These are phyloP conservation scores for Candida morakotiae DNA, from an alignment of 805 yeast species.

Conservation along the genomic window DNA sequence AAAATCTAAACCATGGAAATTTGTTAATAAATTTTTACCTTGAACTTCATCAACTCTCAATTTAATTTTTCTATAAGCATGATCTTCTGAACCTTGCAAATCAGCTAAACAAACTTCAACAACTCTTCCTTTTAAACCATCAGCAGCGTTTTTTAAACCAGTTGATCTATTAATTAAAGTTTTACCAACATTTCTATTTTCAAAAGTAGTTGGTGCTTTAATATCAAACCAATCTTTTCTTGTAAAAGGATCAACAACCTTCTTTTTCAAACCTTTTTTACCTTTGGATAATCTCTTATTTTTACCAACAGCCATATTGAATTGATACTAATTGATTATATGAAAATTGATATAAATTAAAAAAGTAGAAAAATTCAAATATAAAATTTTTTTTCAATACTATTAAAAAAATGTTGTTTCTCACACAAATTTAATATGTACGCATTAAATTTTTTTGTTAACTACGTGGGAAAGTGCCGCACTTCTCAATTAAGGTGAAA, in stretches of 20 bases:
- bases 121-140: conserved; percentile 97
- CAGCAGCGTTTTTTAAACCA: conserved; percentile 97
- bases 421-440: background rate
- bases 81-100: conserved; percentile 98
- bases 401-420: conserved; percentile 1
- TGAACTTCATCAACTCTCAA: conserved; percentile 98
- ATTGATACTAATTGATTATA: conserved; percentile 7
- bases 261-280: conserved; percentile 98
- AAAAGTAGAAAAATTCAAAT: background rate
- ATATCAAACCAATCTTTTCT: conserved; percentile 98
- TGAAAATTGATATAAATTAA: background rate
- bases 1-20: conserved; percentile 99
- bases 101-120: conserved; percentile 95
- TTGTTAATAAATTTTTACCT: conserved; percentile 97
- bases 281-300: conserved; percentile 73
- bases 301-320: conserved; percentile 57
- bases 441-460: too few species aligned
- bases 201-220: conserved; percentile 98
- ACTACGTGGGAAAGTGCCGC: background rate
- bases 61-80: conserved; percentile 94
- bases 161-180: conserved; percentile 97
- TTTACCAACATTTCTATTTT: conserved; percentile 98
- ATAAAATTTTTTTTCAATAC: conserved; percentile 4
- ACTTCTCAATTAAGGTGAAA: background rate
- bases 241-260: conserved; percentile 98